These are phyloP conservation scores for Aquilaria agallochum DNA, from an alignment of 441 rosid species.

Conservation along the genomic window DNA sequence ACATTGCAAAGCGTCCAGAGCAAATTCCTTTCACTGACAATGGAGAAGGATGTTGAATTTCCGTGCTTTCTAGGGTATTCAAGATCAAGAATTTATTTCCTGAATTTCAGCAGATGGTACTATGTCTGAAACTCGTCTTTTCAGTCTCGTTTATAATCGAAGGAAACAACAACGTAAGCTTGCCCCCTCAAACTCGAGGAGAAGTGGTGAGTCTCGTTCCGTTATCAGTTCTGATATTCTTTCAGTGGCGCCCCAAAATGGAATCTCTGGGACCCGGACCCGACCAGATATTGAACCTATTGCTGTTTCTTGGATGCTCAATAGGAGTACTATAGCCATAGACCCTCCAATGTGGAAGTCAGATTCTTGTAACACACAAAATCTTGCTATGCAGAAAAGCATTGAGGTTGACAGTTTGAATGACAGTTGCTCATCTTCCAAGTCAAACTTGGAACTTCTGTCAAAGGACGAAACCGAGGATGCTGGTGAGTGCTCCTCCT, in stretches of 20 bases:
- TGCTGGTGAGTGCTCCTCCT: conserved; percentile 58
- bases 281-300: conserved; percentile 18
- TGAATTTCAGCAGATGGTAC: conserved; percentile 33
- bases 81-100: conserved; percentile 23
- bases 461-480: conserved; percentile 49
- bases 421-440: conserved; percentile 66
- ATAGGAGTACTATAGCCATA: conserved; percentile 17
- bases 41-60: conserved; percentile 28
- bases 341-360: conserved; percentile 21
- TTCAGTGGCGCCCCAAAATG: conserved; percentile 23
- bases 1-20: conserved; percentile 30
- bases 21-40: conserved; percentile 29
- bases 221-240: conserved; percentile 36
- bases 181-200: conserved; percentile 23
- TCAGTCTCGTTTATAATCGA: conserved; percentile 54
- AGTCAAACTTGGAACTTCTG: conserved; percentile 49
- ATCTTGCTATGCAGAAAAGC: conserved; percentile 24
- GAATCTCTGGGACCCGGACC: conserved; percentile 21
- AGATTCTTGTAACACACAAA: conserved; percentile 25
- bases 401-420: conserved; percentile 54
- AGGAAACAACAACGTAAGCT: conserved; percentile 36
- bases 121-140: conserved; percentile 30
- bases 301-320: conserved; percentile 22
- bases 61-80: conserved; percentile 24
- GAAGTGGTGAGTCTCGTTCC: conserved; percentile 35